Evolutionary conservation across 371 early-diverging fungal species (phyloP).

Genomic region (Actinomortierella wolfii): DNA sequence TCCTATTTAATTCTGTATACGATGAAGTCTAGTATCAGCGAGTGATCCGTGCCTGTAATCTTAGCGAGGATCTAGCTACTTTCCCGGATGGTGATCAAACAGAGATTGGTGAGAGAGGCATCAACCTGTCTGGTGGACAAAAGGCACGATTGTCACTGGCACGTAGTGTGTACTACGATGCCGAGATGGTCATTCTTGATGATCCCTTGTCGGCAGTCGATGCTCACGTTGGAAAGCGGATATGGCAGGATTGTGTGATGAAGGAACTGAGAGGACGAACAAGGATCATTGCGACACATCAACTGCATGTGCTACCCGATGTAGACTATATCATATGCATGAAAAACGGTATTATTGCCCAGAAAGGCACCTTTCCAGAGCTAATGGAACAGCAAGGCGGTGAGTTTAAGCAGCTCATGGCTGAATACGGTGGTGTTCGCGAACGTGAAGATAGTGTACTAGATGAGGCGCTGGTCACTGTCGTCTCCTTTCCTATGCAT

Average conservation of each 20-base stretch:
- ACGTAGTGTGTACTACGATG: conserved; percentile 48
- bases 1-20: conserved; percentile 78
- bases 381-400: conserved; percentile 39
- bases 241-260: conserved; percentile 49
- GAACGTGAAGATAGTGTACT: conserved; percentile 6
- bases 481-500: neutral
- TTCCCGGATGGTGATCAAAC: conserved; percentile 74
- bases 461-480: neutral
- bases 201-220: conserved; percentile 84
- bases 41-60: conserved; percentile 66
- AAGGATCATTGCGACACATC: conserved; percentile 48
- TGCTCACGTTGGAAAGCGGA: conserved; percentile 54
- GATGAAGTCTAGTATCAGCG: conserved; percentile 67
- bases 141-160: conserved; percentile 63
- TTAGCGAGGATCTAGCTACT: conserved; percentile 50
- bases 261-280: conserved; percentile 33
- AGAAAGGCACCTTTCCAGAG: conserved; percentile 52
- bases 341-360: conserved; percentile 57
- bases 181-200: conserved; percentile 66
- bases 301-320: conserved; percentile 39
- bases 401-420: conserved; percentile 51
- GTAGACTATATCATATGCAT: conserved; percentile 57
- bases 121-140: conserved; percentile 90
- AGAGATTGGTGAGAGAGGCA: conserved; percentile 87
- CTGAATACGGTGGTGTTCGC: conserved; percentile 49